Evolutionary conservation across 768 basidiomycete species (phyloP).

Genomic region (Serendipita sp.): DNA sequence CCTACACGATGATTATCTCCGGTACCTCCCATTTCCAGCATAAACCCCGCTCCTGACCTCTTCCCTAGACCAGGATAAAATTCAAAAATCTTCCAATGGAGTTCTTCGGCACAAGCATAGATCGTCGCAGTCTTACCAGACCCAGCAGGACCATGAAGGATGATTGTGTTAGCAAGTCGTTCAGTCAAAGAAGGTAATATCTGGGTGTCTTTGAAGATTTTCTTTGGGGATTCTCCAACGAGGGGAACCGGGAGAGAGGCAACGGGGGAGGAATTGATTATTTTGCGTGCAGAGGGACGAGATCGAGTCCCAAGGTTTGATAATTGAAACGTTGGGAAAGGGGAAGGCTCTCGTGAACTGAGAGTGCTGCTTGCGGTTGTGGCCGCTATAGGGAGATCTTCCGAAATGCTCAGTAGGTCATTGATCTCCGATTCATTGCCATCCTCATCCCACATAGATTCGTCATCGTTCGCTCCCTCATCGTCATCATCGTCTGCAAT

Average conservation of each 20-base stretch:
- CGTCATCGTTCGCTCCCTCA: conserved; percentile 14
- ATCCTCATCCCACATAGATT: conserved; percentile 23
- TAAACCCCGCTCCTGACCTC: conserved; percentile 62
- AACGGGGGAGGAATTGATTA: conserved; percentile 4
- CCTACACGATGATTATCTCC: conserved; percentile 80
- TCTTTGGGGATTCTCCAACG: background rate
- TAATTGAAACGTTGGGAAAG: background rate
- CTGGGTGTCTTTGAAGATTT: conserved; percentile 6
- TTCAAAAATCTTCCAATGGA: conserved; percentile 94
- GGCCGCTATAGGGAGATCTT: background rate
- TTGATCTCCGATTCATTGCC: background rate
- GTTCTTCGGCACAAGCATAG: conserved; percentile 83
- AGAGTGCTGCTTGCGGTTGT: conserved; percentile 1
- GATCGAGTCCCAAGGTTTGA: background rate
- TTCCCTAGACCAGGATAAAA: conserved; percentile 92
- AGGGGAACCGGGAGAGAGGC: conserved; percentile 5
- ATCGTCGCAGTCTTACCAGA: conserved; percentile 84
- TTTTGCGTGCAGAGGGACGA: background rate
- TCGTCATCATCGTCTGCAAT: conserved; percentile 33
- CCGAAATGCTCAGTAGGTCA: conserved; percentile 8
- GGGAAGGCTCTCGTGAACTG: background rate
- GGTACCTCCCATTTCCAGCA: conserved; percentile 74
- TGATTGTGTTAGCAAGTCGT: conserved; percentile 65
- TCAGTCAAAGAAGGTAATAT: conserved; percentile 10
- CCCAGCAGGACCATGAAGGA: conserved; percentile 69